These are phyloP conservation scores for Vigna trinervia DNA, from an alignment of 306 rosid species.

Conservation along the genomic window DNA sequence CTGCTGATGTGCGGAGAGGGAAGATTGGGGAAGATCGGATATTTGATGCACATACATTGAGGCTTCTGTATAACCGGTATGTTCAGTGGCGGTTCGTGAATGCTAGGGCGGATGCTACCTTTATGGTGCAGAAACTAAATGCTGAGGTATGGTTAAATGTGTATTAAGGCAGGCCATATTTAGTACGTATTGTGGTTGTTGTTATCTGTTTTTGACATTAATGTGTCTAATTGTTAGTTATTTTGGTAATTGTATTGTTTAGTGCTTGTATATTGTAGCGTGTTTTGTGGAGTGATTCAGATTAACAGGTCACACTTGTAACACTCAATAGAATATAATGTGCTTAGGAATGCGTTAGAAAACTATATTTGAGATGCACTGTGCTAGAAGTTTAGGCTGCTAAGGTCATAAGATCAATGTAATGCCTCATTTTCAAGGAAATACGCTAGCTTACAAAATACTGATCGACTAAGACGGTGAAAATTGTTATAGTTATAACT, in stretches of 20 bases:
- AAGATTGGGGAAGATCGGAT: constrained; percentile 95
- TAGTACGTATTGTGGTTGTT: not conserved
- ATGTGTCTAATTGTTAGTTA: not conserved
- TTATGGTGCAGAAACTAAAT: constrained; percentile 79
- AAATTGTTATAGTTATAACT: not conserved
- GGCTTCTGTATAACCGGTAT: constrained; percentile 91
- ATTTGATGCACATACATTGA: constrained; percentile 86
- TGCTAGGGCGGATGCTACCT: constrained; percentile 94
- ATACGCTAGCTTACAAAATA: constrained; percentile 26
- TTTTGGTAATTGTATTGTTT: not conserved
- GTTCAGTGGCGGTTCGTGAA: constrained; percentile 97
- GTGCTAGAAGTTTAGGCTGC: constrained; percentile 39
- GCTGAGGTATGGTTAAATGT: constrained; percentile 76
- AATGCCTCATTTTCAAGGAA: constrained; percentile 36
- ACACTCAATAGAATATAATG: constrained; percentile 21
- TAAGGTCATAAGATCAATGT: constrained; percentile 34
- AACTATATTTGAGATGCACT: constrained; percentile 18
- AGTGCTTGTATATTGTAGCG: not conserved
- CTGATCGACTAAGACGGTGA: constrained; percentile 14
- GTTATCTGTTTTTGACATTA: constrained; percentile 30
- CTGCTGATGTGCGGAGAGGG: constrained; percentile 91
- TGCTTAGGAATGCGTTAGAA: constrained; percentile 24
- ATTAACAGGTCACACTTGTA: constrained; percentile 3
- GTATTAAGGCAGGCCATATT: constrained; percentile 12
- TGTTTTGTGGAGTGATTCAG: constrained; percentile 37